Evolutionary conservation across 2,329 filamentous ascomycete species (phyloP).

Genomic region (Dactylellina cionopaga): DNA sequence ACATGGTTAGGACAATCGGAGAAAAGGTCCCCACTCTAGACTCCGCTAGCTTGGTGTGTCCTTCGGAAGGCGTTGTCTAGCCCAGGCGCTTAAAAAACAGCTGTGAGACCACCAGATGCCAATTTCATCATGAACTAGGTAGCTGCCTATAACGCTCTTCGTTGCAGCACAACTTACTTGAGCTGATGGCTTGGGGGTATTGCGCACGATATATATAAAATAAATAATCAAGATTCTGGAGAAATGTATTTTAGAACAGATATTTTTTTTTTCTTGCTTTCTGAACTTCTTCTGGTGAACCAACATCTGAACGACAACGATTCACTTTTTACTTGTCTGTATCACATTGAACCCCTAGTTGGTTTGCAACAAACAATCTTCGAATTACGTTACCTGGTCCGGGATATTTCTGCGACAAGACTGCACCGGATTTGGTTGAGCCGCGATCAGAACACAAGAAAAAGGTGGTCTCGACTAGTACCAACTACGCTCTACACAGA

Average conservation of each 20-base stretch:
- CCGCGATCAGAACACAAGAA: not conserved
- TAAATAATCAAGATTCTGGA: no score
- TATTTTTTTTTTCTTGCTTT: not conserved
- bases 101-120: slow-evolving; percentile 6
- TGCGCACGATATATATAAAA: no score
- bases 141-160: slow-evolving; percentile 19
- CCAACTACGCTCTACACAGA: not conserved
- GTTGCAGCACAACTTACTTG: not conserved
- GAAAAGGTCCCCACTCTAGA: not conserved
- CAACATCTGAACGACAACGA: not conserved
- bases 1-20: not conserved
- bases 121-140: slow-evolving; percentile 13
- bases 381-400: slow-evolving; percentile 11
- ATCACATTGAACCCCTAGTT: not conserved
- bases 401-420: slow-evolving; percentile 22
- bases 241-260: not conserved
- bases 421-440: slow-evolving; percentile 17
- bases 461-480: no score
- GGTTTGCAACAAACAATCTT: slow-evolving; percentile 2
- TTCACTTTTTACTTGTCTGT: no score
- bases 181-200: no score
- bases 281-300: not conserved
- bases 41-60: slow-evolving; percentile 13
- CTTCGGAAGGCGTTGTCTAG: slow-evolving; percentile 35
- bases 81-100: slow-evolving; percentile 40